Conservation (phyloP, 2,329 filamentous ascomycete species). For the Rutstroemia sp. region DNA sequence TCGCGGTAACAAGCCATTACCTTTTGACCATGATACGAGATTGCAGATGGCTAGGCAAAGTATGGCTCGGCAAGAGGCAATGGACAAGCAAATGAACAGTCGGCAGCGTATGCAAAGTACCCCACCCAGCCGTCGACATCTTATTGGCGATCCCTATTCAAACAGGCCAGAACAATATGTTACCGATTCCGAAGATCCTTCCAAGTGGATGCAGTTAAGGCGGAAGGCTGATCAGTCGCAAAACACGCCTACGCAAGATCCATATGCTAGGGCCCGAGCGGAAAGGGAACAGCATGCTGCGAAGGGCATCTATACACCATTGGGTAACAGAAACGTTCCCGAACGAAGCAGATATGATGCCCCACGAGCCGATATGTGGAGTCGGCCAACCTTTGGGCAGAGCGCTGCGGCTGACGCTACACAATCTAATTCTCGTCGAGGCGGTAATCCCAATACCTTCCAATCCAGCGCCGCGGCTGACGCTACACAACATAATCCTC, state of each 20-base stretch:
- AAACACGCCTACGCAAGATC: not conserved
- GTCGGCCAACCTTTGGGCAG: not conserved
- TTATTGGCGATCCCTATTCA: conserved; percentile 2
- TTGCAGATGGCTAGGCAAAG: not conserved
- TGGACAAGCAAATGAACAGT: too few relatives aligned
- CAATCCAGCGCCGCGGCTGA: not conserved
- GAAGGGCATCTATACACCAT: conserved; percentile 19
- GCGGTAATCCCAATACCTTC: too few relatives aligned
- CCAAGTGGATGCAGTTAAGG: conserved; percentile 17
- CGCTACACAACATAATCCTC: too few relatives aligned
- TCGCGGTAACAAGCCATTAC: conserved; percentile 19
- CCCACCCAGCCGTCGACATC: too few relatives aligned
- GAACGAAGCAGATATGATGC: not conserved
- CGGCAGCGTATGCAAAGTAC: too few relatives aligned
- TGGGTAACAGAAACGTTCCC: conserved; percentile 8
- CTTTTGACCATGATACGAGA: not conserved
- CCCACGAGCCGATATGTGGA: not conserved
- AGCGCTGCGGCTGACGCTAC: too few relatives aligned
- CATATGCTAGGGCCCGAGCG: conserved; percentile 17
- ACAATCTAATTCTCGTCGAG: too few relatives aligned
- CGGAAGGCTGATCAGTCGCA: conserved; percentile 5
- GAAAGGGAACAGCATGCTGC: conserved; percentile 23
- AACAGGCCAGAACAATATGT: not conserved
- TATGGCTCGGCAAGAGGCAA: too few relatives aligned
- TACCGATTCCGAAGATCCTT: not conserved